Base-by-base conservation (phyloP, 1,284 basidiomycete genomes). In the Microbotryum saponariae region DNA sequence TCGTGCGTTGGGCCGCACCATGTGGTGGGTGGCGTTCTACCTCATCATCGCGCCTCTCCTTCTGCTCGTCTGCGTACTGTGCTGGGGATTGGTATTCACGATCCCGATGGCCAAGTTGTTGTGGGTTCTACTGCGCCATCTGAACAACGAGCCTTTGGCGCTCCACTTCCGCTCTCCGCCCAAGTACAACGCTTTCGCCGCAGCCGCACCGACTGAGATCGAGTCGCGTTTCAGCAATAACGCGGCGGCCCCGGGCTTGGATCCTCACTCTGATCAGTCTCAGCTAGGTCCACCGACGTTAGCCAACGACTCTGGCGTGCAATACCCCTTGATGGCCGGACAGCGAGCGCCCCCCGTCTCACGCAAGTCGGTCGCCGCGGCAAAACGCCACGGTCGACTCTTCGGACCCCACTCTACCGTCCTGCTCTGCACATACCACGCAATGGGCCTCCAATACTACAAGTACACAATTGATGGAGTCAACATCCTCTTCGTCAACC, bases 381-480 rank as follows among this genome's bases (percentile, higher is more conserved):
- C 25, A 81, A 83, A 25, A 81, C 80, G 71, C 21, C 73, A 73
- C 12, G 75, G 76, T 12, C 72, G 74, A 23, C 68, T 75, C 20
- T 49, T 89, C 84, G 52, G 73, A 25, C 74, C 74, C 21, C 69
- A 73, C 25, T 74, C 74, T 60, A 97, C 88, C 0, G 90, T 99
- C 16, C 79, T 99, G 21, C 82, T 99, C 29, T 99, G 96, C 78
- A 94, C 88, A 2, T 98, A 98, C 76, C 85, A 86, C 46, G 96
- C 96, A 1, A 81, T 88, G 52, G 96, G 94, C 1, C 78, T 84
- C 71, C 84, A 96, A 76, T 98, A 97, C 78, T 97, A 92, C 86
- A 99, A 99, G 81, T 99, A 98, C 76, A 99, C 96, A 2, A 83
- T 99, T 53, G 92, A 94, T 27, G 96, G 96, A 29, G 92, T 98